phyloP scores from a whole-genome alignment of 495 filamentous ascomycete genomes.

The Amniculicola lignicola region DNA sequence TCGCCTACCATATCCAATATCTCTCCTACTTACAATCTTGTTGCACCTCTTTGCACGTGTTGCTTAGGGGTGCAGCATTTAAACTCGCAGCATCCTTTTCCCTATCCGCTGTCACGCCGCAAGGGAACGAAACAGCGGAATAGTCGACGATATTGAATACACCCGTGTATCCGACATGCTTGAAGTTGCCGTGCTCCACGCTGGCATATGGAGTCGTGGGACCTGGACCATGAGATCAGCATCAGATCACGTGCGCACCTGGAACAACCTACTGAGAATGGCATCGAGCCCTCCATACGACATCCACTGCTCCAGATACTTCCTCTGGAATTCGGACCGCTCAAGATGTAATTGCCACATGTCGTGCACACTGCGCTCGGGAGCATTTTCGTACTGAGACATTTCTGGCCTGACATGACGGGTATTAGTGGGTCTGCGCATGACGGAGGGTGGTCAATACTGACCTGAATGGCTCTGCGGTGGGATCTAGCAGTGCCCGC shows the following conservation, averaged over 20 bases:
- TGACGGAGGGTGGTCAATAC: too few relatives aligned
- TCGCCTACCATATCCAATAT: background rate
- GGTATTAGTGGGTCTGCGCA: too few relatives aligned
- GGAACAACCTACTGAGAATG: slow-evolving; percentile 30
- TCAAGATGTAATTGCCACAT: slow-evolving; percentile 42
- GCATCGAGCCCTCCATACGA: slow-evolving; percentile 37
- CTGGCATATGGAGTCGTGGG: slow-evolving; percentile 39
- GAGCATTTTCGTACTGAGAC: slow-evolving; percentile 30
- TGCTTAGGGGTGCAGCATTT: slow-evolving; percentile 18
- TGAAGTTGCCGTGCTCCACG: slow-evolving; percentile 35
- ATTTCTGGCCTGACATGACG: slow-evolving; percentile 41
- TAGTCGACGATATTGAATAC: slow-evolving; percentile 42
- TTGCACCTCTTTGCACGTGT: slow-evolving; percentile 24
- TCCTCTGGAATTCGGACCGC: slow-evolving; percentile 36
- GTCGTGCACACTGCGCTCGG: slow-evolving; percentile 36
- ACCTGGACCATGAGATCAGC: slow-evolving; percentile 5
- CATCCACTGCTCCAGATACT: slow-evolving; percentile 40
- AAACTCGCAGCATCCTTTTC: slow-evolving; percentile 29
- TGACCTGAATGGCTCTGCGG: slow-evolving; percentile 37
- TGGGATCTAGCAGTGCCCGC: slow-evolving; percentile 31
- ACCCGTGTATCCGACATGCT: slow-evolving; percentile 40
- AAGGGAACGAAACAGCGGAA: slow-evolving; percentile 37
- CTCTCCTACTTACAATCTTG: slow-evolving; percentile 24
- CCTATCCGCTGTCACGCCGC: slow-evolving; percentile 33
- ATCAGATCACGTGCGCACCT: background rate